Base-by-base conservation (phyloP, 1,284 basidiomycete species). In the Ustilago curta region DNA sequence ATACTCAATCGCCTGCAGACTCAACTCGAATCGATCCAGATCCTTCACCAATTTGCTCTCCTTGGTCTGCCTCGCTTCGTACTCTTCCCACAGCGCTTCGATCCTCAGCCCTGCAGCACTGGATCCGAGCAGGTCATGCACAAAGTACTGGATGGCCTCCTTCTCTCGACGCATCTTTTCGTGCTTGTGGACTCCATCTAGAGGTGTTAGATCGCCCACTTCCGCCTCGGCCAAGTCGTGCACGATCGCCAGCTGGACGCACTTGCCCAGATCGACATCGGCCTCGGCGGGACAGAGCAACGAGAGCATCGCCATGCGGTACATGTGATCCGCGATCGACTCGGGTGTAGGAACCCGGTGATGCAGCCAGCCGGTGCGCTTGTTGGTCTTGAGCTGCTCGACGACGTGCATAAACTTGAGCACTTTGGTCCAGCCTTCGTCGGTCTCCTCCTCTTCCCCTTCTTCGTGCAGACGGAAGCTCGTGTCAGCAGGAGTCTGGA, bases 161-260 rank as follows among this genome's bases (percentile, higher is more conserved):
- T 94, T 87, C 87, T 96, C 94, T 8, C 93, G 87, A 7, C 88
- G 87, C 58, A 87, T 88, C 86, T 99, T 99, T 81, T 94, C 92
- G 3, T 88, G 88, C 76, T 93, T 92, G 0, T 91, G 86, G 8
- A 98, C 91, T 0, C 92, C 91, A 84, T 98, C 95, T 29, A 91
- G 88, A 0, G 96, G 96, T 0, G 95, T 90, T 60, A 98, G 96
- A 81, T 98, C 96, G 1, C 96, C 96, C 3, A 97, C 95, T 59
- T 96, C 93, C 0, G 96, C 96, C 86, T 98, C 96, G 12, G 96
- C 96, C 12, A 99, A 89, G 86, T 99, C 96, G 81, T 98, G 96
- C 8, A 97, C 93, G 19, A 97, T 82, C 16, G 91, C 91, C 88
- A 97, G 89, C 91, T 93, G 91, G 9, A 94, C 91, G 68, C 93